phyloP scores from a whole-genome alignment of 352 stramenopile species.

The Phytophthora hibernalis region DNA sequence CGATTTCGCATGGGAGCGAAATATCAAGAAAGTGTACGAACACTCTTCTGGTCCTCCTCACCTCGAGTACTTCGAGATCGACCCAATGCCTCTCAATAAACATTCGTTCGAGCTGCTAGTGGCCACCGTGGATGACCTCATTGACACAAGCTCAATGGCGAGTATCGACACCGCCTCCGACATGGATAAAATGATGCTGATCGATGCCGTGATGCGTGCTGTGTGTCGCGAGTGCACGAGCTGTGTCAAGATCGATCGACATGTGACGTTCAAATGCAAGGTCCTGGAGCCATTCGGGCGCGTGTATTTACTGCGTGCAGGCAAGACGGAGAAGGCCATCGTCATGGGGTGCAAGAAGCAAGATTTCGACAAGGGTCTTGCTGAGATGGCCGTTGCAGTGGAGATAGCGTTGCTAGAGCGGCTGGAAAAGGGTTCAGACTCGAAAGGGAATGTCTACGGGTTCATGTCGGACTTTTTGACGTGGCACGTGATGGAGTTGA shows the following conservation, averaged over 20 bases:
- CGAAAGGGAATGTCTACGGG: slow-evolving; percentile 15
- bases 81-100: slow-evolving; percentile 24
- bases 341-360: slow-evolving; percentile 20
- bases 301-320: slow-evolving; percentile 11
- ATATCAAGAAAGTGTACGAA: slow-evolving; percentile 16
- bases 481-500: slow-evolving; percentile 33
- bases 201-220: slow-evolving; percentile 21
- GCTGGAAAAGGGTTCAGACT: slow-evolving; percentile 11
- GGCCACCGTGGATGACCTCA: slow-evolving; percentile 18
- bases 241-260: slow-evolving; percentile 13
- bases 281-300: slow-evolving; percentile 9
- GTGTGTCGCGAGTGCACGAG: slow-evolving; percentile 24
- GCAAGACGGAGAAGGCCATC: slow-evolving; percentile 13
- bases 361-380: slow-evolving; percentile 20
- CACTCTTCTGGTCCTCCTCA: slow-evolving; percentile 2
- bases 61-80: slow-evolving; percentile 17
- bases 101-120: slow-evolving; percentile 9
- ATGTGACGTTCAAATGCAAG: slow-evolving; percentile 22
- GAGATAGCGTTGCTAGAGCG: slow-evolving; percentile 20
- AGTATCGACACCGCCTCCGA: slow-evolving; percentile 6
- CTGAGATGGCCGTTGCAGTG: slow-evolving; percentile 9
- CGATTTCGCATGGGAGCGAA: slow-evolving; percentile 19
- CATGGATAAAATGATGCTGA: slow-evolving; percentile 11
- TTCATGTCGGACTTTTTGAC: slow-evolving; percentile 26
- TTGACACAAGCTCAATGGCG: slow-evolving; percentile 23